Evolutionary conservation across 768 basidiomycete species (phyloP), one percentile per base, ranked within the genome.

Genomic region (Boletus vermiculosoides): DNA sequence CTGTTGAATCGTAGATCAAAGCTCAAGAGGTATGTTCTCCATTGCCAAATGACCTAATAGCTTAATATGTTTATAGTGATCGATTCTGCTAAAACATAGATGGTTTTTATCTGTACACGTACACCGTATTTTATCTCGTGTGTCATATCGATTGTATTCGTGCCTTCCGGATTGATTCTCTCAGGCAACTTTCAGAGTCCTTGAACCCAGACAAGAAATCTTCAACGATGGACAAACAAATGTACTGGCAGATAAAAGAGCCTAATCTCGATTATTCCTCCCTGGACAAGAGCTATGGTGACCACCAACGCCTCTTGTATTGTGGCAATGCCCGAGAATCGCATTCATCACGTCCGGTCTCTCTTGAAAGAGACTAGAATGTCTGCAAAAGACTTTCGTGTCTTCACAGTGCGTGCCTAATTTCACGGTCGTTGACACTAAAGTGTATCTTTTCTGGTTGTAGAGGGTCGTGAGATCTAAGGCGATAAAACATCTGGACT

Each of bases 1-100:
- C 68, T 94, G 71, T 76, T 94, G 31, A 88, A 94, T 66, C 82
- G 92, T 28, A 79, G 92, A 37, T 76, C 88, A 20, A 94, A 94
- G 69, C 77, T 94, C 52, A 94, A 94, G 73, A 92, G 90, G 90
- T 85, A 56, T 33, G 71, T 66, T 45, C n/a, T 47, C 10, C 25
- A 8, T 37, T 42, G 45, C 31, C 39, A 10, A 37, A 33, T 41
- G 50, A 45, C 37, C 44, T 31, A 28, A 55, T 25, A 4, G 47
- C 60, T 59, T 42, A 62, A 51, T 45, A 16, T 16, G 20, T 53
- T 61, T 40, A 41, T 48, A 79, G 78, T 48, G 78, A 81, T 56
- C 78, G 79, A 52, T 80, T 80, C 57, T 80, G 78, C 62, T 80
- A 61, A 72, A 46, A 7, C 47, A 50, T 31, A n/a, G 36, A 50